phyloP scores from a whole-genome alignment of 208 protist species.

The Angomonas ambiguus region DNA sequence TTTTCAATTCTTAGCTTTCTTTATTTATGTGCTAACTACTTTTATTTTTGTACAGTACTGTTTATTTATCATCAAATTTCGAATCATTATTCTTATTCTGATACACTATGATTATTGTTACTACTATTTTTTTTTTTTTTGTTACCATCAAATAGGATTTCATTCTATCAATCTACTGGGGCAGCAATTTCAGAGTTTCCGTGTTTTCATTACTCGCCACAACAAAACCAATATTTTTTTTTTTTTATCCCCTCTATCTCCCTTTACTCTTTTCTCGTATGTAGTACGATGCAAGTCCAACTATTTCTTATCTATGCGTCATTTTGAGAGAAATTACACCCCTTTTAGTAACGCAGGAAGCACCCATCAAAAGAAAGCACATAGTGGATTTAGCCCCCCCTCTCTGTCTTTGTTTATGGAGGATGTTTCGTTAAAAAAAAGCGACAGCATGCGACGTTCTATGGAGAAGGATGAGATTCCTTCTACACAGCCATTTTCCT shows the following conservation, averaged over 20 bases:
- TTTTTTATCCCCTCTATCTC: not conserved
- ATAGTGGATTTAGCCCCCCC: not conserved
- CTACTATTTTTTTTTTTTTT: conserved; percentile 11
- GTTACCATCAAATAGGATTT: not conserved
- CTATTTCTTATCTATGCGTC: conserved; percentile 10
- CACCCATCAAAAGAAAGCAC: not conserved
- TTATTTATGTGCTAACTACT: not conserved
- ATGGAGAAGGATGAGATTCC: not conserved
- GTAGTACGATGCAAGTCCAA: not conserved
- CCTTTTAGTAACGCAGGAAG: not conserved
- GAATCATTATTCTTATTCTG: not conserved
- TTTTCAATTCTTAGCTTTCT: not conserved
- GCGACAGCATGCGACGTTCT: not conserved
- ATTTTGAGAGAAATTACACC: not conserved
- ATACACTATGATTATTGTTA: conserved; percentile 1
- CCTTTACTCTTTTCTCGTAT: conserved; percentile 1
- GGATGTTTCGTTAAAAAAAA: not conserved
- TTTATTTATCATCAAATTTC: conserved; percentile 11
- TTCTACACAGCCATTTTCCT: not conserved
- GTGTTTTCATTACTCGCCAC: not conserved
- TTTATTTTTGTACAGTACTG: conserved; percentile 13
- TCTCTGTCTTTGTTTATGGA: conserved; percentile 1
- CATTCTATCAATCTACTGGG: not conserved
- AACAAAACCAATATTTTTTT: not conserved
- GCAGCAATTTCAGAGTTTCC: not conserved